phyloP scores from a whole-genome alignment of 495 filamentous ascomycete genomes.

The Glarea lozoyensis region DNA sequence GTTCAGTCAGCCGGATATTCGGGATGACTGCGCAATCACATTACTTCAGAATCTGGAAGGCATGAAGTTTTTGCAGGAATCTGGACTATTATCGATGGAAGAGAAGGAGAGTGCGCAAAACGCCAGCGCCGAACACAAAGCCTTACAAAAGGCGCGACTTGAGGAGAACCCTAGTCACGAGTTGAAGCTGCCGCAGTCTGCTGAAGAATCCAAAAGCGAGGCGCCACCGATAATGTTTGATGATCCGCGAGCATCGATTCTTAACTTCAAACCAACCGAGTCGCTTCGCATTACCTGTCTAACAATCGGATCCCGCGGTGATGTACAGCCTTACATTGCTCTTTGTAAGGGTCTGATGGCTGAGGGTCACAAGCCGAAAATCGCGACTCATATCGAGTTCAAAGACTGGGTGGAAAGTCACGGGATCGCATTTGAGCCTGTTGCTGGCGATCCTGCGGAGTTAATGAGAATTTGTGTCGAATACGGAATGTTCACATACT shows the following conservation, averaged over 20 bases:
- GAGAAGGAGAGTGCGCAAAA: slow-evolving; percentile 64
- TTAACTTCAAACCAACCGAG: slow-evolving; percentile 87
- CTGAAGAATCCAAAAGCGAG: slow-evolving; percentile 38
- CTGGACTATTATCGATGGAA: slow-evolving; percentile 56
- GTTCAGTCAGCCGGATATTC: slow-evolving; percentile 62
- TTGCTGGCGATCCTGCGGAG: slow-evolving; percentile 88
- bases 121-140: slow-evolving; percentile 73
- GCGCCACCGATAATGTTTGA: slow-evolving; percentile 77
- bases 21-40: slow-evolving; percentile 84
- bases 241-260: slow-evolving; percentile 80
- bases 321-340: slow-evolving; percentile 96
- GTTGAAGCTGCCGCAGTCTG: slow-evolving; percentile 43
- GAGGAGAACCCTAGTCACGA: slow-evolving; percentile 52
- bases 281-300: slow-evolving; percentile 83
- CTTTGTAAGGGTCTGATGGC: slow-evolving; percentile 83
- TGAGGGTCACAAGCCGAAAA: slow-evolving; percentile 79
- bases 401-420: slow-evolving; percentile 78
- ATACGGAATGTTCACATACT: slow-evolving; percentile 93
- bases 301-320: slow-evolving; percentile 91
- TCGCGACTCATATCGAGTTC: slow-evolving; percentile 90
- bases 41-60: slow-evolving; percentile 68
- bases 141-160: slow-evolving; percentile 68
- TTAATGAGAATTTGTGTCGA: slow-evolving; percentile 94
- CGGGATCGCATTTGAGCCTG: slow-evolving; percentile 83
- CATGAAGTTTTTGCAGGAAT: slow-evolving; percentile 62